Percentiles rank a stretch among this genome's conserved stretches.
These are phyloP conservation scores for Rutstroemia sp. DNA, from an alignment of 2,329 filamentous ascomycete species.

Conservation along the genomic window DNA sequence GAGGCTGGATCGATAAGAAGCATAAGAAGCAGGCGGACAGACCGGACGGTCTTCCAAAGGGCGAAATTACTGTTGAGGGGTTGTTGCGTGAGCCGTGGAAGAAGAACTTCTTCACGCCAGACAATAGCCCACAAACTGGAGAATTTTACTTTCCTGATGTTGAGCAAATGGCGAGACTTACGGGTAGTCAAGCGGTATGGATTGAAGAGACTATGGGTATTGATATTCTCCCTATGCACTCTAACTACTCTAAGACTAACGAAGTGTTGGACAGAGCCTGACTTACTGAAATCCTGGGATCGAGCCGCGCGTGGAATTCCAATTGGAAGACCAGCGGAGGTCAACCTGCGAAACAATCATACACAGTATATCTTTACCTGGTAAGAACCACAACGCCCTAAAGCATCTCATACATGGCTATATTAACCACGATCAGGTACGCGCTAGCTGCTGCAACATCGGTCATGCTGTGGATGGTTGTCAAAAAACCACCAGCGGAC, in stretches of 20 bases:
- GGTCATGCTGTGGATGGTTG: slow-evolving; percentile 94
- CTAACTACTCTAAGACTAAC: neutral
- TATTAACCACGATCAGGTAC: slow-evolving; percentile 53
- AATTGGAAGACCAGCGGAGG: slow-evolving; percentile 79
- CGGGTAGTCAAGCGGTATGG: slow-evolving; percentile 84
- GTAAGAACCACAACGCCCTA: slow-evolving; percentile 46
- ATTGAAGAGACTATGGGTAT: slow-evolving; percentile 91
- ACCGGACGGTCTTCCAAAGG: slow-evolving; percentile 57
- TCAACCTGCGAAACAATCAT: slow-evolving; percentile 94
- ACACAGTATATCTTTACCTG: slow-evolving; percentile 98
- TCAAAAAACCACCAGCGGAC: slow-evolving; percentile 76
- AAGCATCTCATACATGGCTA: neutral
- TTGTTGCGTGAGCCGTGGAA: slow-evolving; percentile 85
- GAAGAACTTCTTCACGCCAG: slow-evolving; percentile 96
- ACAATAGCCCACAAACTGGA: slow-evolving; percentile 73
- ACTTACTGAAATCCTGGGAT: slow-evolving; percentile 68
- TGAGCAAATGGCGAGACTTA: slow-evolving; percentile 76
- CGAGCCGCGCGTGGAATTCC: slow-evolving; percentile 77
- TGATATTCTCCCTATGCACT: slow-evolving; percentile 17
- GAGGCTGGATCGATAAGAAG: slow-evolving; percentile 86
- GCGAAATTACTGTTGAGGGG: slow-evolving; percentile 73
- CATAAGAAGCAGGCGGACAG: slow-evolving; percentile 57
- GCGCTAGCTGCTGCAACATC: slow-evolving; percentile 76
- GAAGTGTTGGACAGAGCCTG: slow-evolving; percentile 52
- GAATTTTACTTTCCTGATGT: slow-evolving; percentile 97